Base-by-base conservation (phyloP, 2,329 filamentous ascomycete species). In the Colletotrichum costaricense region DNA sequence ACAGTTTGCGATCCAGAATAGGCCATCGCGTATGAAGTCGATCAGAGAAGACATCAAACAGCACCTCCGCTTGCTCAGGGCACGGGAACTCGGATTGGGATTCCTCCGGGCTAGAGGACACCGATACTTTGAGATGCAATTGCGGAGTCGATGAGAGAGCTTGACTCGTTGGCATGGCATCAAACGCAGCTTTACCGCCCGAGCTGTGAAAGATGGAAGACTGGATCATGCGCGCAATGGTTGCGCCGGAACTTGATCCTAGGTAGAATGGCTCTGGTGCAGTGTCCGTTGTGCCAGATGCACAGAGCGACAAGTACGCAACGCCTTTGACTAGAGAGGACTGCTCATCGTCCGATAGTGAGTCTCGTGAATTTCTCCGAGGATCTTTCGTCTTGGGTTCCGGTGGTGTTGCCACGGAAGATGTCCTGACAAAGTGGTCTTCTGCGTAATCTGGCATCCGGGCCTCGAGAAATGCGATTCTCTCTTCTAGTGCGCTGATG, bases 401-500 rank as follows among this genome's bases (percentile, higher is more conserved):
- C 30, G 9, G 49, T 12, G 8, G 60, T 1, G 30, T 14, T 9
- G 19, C 4, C 0, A 26, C 8, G 1, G 38, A 42, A 3, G 46
- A 26, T 1, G 67, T 49, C 7, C 24, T 9, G 1, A 63, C n/a
- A 28, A 78, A 78, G n/a, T 80, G 78, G 49, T 80, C 78, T 38
- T 79, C 74, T 0, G 75, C 77, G 63, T 77, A 77, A 4, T 75
- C 78, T 1, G 78, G 78, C 58, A 80, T 65, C 1, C 76, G 73
- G 0, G 78, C 78, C 49, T 80, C 78, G 4, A 80, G 75, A 6
- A 80, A 80, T 1, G 78, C 78, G 22, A 80, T 80, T 0, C 78
- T 75, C 67, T 80, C 78, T 38, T 80, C 78, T 6, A 80, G 64
- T 1, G 76, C 78, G 6, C 72, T 78, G 74, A 79, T 79, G 67